Conservation (phyloP, 2,329 filamentous ascomycete genomes). For the Sporothrix dimorphospora region DNA sequence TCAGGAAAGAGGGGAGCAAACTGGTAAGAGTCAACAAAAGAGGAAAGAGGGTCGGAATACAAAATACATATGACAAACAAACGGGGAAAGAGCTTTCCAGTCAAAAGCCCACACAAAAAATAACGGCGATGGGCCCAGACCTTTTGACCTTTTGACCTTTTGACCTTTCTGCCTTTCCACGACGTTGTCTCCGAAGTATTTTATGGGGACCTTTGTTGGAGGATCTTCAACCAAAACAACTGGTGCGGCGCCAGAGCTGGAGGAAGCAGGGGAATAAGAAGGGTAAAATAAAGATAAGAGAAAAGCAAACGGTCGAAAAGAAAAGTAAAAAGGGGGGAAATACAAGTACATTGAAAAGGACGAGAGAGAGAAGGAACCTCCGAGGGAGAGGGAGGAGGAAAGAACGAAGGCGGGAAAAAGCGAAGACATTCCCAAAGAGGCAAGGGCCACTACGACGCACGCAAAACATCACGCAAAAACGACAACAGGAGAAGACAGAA, state of each 20-base stretch:
- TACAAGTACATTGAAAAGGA: not conserved
- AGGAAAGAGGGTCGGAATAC: slow-evolving; percentile 21
- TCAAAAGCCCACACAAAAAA: not conserved
- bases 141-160: not conserved
- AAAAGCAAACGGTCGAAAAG: not conserved
- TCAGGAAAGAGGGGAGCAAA: slow-evolving; percentile 1
- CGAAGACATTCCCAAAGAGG: slow-evolving; percentile 12
- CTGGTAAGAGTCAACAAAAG: slow-evolving; percentile 18
- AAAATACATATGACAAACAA: not conserved
- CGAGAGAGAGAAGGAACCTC: not conserved
- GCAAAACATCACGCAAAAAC: not conserved
- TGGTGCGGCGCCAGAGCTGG: not conserved
- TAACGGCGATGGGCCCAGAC: slow-evolving; percentile 7
- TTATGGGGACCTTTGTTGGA: slow-evolving; percentile 16
- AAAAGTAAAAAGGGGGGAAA: not conserved
- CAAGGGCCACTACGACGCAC: slow-evolving; percentile 18
- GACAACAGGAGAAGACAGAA: not conserved
- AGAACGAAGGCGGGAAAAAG: slow-evolving; percentile 11
- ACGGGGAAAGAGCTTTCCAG: slow-evolving; percentile 17
- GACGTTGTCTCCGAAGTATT: slow-evolving; percentile 13
- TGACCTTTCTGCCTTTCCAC: not conserved
- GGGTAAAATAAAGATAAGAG: slow-evolving; percentile 12
- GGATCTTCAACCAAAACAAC: slow-evolving; percentile 7
- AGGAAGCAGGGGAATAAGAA: not conserved
- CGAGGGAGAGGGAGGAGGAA: not conserved